Evolutionary conservation across 441 rosid species (phyloP).

Genomic region (Pelargonium fulgidum): DNA sequence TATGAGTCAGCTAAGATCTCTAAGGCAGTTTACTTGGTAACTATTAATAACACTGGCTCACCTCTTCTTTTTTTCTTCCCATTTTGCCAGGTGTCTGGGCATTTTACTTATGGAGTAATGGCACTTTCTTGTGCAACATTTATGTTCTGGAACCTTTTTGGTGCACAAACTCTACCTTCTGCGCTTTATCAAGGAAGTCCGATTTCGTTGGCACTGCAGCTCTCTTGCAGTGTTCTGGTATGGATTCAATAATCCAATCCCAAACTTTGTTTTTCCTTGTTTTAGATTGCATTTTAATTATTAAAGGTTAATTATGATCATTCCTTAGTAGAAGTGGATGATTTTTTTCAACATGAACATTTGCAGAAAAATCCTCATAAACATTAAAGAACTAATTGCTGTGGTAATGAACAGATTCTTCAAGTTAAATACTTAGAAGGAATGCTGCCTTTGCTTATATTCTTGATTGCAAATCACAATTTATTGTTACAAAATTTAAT

Average conservation of each 20-base stretch:
- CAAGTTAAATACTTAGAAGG: background rate
- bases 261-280: background rate
- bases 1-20: background rate
- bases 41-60: background rate
- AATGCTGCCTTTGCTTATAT: background rate
- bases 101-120: conserved; percentile 96
- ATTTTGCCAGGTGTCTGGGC: conserved; percentile 69
- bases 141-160: conserved; percentile 83
- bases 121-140: conserved; percentile 86
- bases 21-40: conserved; percentile 1
- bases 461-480: background rate
- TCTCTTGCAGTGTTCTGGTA: conserved; percentile 98
- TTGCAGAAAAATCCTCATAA: background rate
- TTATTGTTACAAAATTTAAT: background rate
- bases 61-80: conserved; percentile 3
- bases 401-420: background rate
- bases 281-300: background rate
- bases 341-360: background rate
- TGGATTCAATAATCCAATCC: conserved; percentile 9
- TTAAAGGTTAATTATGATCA: background rate
- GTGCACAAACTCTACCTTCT: conserved; percentile 54
- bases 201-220: conserved; percentile 82
- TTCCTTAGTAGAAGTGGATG: background rate
- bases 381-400: background rate
- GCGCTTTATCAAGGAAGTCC: conserved; percentile 60